Evolutionary conservation across 2,329 filamentous ascomycete genomes (phyloP).

Genomic region (Ascochyta viciae-villosae): DNA sequence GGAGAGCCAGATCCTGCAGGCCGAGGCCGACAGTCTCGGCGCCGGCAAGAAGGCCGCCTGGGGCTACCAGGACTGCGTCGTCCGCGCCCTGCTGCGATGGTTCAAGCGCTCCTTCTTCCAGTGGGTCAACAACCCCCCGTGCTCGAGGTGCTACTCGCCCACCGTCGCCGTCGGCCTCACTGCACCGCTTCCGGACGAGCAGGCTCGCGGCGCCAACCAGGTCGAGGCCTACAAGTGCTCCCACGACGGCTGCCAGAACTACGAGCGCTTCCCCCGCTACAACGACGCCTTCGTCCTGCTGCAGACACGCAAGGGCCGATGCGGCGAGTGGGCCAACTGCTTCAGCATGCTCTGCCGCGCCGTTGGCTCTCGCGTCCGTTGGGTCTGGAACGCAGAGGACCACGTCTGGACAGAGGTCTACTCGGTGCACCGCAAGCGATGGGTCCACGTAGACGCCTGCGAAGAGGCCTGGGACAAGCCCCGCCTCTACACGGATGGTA

Average conservation of each 20-base stretch:
- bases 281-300: slow-evolving; percentile 93
- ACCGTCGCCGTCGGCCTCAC: slow-evolving; percentile 85
- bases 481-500: slow-evolving; percentile 85
- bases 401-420: slow-evolving; percentile 98
- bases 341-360: slow-evolving; percentile 98
- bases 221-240: slow-evolving; percentile 94
- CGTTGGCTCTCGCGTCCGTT: slow-evolving; percentile 86
- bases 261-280: slow-evolving; percentile 91
- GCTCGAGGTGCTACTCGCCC: slow-evolving; percentile 79
- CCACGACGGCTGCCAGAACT: slow-evolving; percentile 73
- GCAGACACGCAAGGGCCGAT: slow-evolving; percentile 83
- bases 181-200: slow-evolving; percentile 85
- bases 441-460: slow-evolving; percentile 96
- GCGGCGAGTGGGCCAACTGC: slow-evolving; percentile 97
- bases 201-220: slow-evolving; percentile 81
- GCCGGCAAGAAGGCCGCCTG: slow-evolving; percentile 82
- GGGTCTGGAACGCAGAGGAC: slow-evolving; percentile 98
- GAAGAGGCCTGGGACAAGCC: slow-evolving; percentile 97
- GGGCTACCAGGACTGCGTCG: slow-evolving; percentile 97
- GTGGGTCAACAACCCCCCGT: slow-evolving; percentile 95
- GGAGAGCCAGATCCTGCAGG: slow-evolving; percentile 85
- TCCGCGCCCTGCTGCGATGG: slow-evolving; percentile 90
- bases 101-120: slow-evolving; percentile 95
- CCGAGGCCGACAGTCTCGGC: slow-evolving; percentile 86
- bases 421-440: slow-evolving; percentile 89